Conservation (phyloP, 2,329 filamentous ascomycete species). For the Colletotrichum destructivum region DNA sequence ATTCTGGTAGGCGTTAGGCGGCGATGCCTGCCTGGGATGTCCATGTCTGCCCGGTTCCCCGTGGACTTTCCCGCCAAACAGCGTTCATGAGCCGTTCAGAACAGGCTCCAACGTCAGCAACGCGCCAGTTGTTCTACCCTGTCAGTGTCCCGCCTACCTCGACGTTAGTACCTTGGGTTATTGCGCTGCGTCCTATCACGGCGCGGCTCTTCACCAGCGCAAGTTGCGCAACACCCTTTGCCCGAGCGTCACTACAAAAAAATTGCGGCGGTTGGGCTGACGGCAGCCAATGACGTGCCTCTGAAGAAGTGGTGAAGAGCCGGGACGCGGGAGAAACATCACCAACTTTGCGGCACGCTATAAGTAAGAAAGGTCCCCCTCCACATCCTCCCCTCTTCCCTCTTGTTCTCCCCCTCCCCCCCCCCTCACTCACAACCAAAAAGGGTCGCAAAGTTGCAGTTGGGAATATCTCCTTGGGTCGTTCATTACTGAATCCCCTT, state of each 20-base stretch:
- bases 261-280: conserved; percentile 28
- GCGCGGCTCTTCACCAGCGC: conserved; percentile 13
- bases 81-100: conserved; percentile 21
- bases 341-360: conserved; percentile 48
- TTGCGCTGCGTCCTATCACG: conserved; percentile 29
- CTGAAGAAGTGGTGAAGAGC: conserved; percentile 35
- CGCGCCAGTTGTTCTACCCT: conserved; percentile 15
- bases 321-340: conserved; percentile 32
- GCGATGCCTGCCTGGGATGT: conserved; percentile 41
- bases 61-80: conserved; percentile 9
- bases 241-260: conserved; percentile 7
- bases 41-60: conserved; percentile 14
- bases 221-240: neutral
- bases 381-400: conserved; percentile 44
- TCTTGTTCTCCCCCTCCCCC: conserved; percentile 62
- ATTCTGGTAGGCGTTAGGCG: conserved; percentile 37
- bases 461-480: conserved; percentile 67
- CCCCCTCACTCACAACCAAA: conserved; percentile 65
- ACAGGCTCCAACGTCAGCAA: conserved; percentile 11
- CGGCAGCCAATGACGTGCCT: conserved; percentile 43
- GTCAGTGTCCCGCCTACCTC: neutral
- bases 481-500: conserved; percentile 57
- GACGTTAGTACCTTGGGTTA: conserved; percentile 1
- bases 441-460: conserved; percentile 72
- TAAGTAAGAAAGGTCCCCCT: conserved; percentile 51